Percentiles rank a stretch among this genome's conserved stretches.
These are phyloP conservation scores for Aspergillus neoniger DNA, from an alignment of 2,329 filamentous ascomycete genomes.

Conservation along the genomic window DNA sequence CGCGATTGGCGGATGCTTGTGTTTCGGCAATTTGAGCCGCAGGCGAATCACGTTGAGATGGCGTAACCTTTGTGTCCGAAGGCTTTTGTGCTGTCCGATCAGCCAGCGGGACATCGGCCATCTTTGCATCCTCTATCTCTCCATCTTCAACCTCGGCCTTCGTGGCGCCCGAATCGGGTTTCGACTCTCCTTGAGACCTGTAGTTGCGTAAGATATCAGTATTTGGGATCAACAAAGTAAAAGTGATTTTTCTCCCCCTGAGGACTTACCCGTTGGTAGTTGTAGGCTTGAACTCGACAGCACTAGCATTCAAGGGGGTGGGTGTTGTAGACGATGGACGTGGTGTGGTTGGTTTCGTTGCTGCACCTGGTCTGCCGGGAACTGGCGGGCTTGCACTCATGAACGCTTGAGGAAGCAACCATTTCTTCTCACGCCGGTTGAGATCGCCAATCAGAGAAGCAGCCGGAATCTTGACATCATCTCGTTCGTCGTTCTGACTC, in stretches of 20 bases:
- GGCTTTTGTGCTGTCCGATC: slow-evolving; percentile 17
- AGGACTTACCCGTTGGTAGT: slow-evolving; percentile 38
- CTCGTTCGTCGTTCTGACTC: slow-evolving; percentile 48
- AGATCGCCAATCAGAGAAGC: slow-evolving; percentile 53
- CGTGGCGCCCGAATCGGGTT: slow-evolving; percentile 23
- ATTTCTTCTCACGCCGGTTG: slow-evolving; percentile 51
- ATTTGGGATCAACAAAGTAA: background rate
- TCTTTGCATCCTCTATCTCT: slow-evolving; percentile 50
- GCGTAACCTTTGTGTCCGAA: slow-evolving; percentile 17
- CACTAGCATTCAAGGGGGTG: slow-evolving; percentile 43
- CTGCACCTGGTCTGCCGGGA: slow-evolving; percentile 17
- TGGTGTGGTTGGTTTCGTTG: slow-evolving; percentile 31
- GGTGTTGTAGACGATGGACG: slow-evolving; percentile 34
- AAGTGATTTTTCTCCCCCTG: background rate
- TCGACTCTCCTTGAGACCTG: slow-evolving; percentile 33
- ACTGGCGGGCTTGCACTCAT: slow-evolving; percentile 35
- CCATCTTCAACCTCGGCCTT: slow-evolving; percentile 47
- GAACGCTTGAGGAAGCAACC: slow-evolving; percentile 52
- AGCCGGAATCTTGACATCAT: slow-evolving; percentile 53
- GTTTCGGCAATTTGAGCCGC: slow-evolving; percentile 13
- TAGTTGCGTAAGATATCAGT: slow-evolving; percentile 23
- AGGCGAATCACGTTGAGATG: slow-evolving; percentile 15
- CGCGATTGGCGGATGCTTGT: slow-evolving; percentile 9
- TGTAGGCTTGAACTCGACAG: slow-evolving; percentile 44
- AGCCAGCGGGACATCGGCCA: slow-evolving; percentile 35